These are phyloP conservation scores for Trypanosoma lewisi DNA, from an alignment of 208 protist species.

Conservation along the genomic window DNA sequence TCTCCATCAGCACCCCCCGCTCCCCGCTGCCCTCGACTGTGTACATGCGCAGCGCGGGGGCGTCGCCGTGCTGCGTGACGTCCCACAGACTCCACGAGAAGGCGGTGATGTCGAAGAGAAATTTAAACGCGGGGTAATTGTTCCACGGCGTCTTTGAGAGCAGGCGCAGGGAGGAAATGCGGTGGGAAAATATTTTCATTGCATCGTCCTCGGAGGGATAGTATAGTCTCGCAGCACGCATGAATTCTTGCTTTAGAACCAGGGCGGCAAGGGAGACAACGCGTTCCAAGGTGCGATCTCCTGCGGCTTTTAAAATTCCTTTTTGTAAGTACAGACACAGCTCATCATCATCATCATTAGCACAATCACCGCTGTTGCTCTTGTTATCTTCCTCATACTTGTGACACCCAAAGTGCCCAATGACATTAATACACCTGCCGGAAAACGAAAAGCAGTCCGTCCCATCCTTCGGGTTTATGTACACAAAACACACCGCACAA, in stretches of 20 bases:
- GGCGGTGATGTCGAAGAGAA: constrained; percentile 58
- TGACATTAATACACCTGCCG: constrained; percentile 63
- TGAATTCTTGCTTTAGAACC: constrained; percentile 48
- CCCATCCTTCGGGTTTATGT: constrained; percentile 50
- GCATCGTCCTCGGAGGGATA: constrained; percentile 19
- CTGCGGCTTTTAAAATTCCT: constrained; percentile 66
- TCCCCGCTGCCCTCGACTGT: constrained; percentile 33
- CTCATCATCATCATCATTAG: constrained; percentile 28
- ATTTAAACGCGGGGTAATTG: constrained; percentile 70
- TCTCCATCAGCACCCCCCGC: constrained; percentile 33
- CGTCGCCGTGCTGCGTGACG: constrained; percentile 25
- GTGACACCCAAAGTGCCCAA: constrained; percentile 64
- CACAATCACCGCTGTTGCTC: constrained; percentile 31
- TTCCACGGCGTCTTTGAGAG: constrained; percentile 47
- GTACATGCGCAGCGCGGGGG: constrained; percentile 32
- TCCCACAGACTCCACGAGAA: constrained; percentile 27
- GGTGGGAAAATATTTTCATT: constrained; percentile 38
- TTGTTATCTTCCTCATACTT: constrained; percentile 36
- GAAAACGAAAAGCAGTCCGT: constrained; percentile 63
- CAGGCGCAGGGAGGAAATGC: constrained; percentile 28
- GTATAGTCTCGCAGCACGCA: constrained; percentile 29
- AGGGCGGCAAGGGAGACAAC: constrained; percentile 55
- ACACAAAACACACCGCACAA: constrained; percentile 68
- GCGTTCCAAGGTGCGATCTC: constrained; percentile 66
- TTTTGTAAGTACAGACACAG: constrained; percentile 54